phyloP scores from a whole-genome alignment of 2,329 filamentous ascomycete genomes.

The Alternaria brassicae region DNA sequence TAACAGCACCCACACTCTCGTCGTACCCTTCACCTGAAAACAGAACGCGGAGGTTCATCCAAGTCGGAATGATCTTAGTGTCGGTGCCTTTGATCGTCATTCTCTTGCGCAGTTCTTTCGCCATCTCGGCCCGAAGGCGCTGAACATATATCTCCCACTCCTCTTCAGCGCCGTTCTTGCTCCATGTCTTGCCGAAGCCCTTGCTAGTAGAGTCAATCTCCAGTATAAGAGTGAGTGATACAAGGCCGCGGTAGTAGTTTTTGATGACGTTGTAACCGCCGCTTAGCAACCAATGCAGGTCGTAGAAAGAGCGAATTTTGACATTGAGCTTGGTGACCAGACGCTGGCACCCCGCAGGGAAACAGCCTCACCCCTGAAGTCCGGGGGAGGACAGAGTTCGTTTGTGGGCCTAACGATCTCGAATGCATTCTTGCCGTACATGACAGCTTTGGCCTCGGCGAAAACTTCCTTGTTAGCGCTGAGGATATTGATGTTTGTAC shows the following conservation, averaged over 20 bases:
- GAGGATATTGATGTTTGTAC: constrained; percentile 41
- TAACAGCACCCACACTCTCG: neutral
- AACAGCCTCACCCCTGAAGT: constrained; percentile 36
- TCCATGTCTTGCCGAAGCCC: constrained; percentile 25
- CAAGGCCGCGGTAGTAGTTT: constrained; percentile 31
- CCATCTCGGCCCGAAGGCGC: constrained; percentile 22
- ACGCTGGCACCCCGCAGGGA: constrained; percentile 20
- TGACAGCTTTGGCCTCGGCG: constrained; percentile 50
- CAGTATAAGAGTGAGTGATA: constrained; percentile 28
- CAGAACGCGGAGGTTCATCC: constrained; percentile 34
- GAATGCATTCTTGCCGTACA: constrained; percentile 53
- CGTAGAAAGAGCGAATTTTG: constrained; percentile 30
- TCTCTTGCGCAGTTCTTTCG: constrained; percentile 18
- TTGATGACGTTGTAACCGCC: constrained; percentile 28
- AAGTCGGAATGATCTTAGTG: constrained; percentile 26
- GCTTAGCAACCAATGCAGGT: constrained; percentile 28
- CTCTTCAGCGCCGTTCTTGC: constrained; percentile 16
- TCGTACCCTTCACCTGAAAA: constrained; percentile 34
- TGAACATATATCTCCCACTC: constrained; percentile 28
- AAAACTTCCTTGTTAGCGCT: constrained; percentile 48
- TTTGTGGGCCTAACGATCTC: constrained; percentile 30
- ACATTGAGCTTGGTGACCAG: constrained; percentile 32
- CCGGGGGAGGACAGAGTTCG: constrained; percentile 27
- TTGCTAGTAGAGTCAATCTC: constrained; percentile 26
- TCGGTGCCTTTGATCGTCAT: neutral